Base-by-base conservation (phyloP, 768 basidiomycete genomes). In the Serendipita sp. region DNA sequence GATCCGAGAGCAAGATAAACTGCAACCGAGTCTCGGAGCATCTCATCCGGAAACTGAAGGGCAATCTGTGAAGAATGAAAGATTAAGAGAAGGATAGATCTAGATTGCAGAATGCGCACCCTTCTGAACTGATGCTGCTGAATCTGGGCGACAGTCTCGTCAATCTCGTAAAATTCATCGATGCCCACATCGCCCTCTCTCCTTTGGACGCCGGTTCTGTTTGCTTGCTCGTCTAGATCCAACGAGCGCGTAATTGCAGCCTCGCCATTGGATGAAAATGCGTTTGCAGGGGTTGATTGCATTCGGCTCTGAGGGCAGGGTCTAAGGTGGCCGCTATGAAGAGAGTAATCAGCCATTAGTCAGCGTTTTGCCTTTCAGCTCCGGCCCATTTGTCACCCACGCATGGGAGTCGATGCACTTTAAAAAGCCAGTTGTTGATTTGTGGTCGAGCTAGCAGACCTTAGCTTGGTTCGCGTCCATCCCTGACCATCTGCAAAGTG, bases 31-130 rank as follows among this genome's bases (percentile, higher is more conserved):
- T 88, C 84, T 31, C 81, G 81, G 13, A 99, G 74, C 22, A 97
- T 81, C 70, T 95, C 90, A 71, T 99, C 96, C 0, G 96, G 95
- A 67, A 98, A 97, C 72, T 98, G 96, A 11, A 99, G 79, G 0
- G 90, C 90, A 58, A 93, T 81, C 86, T 92, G 68, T 26, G 38
- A 38, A 44, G 38, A 38, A 30, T 22, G 24, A 30, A 22, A 4
- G 58, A 20, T 30, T 43, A 38, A 38, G 14, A 38, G 38, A 1
- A 38, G 38, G 38, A 38, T 38, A 1, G 5, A 14, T n/a, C 22
- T 31, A 26, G 34, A 50, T 30, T 24, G 50, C 16, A 9, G n/a
- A 16, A 61, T 31, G 48, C 82, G 63, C 64, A 91, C 90, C 68
- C 87, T 78, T 72, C 84, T 85, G 74, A 82, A 91, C 64, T 79